These are phyloP conservation scores for Boletus reticulatus DNA, from an alignment of 768 basidiomycete species.

Conservation along the genomic window DNA sequence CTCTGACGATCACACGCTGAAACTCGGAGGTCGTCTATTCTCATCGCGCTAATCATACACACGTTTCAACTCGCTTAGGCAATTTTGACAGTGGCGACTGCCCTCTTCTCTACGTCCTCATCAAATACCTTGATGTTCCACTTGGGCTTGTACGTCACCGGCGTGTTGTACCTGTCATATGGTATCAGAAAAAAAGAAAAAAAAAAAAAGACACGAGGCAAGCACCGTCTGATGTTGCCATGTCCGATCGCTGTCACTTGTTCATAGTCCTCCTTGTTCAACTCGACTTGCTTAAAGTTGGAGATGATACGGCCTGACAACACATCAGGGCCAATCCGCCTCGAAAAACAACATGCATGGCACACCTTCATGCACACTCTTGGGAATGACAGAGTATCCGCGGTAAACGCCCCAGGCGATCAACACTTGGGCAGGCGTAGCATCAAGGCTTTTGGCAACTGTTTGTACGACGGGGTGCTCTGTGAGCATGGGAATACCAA, in stretches of 20 bases:
- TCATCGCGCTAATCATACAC: slow-evolving; percentile 1
- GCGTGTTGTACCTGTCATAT: slow-evolving; percentile 50
- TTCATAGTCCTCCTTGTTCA: slow-evolving; percentile 67
- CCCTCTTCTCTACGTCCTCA: slow-evolving; percentile 53
- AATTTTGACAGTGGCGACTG: slow-evolving; percentile 33
- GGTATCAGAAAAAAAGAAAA: background rate
- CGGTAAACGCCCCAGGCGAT: slow-evolving; percentile 77
- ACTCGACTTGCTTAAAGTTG: slow-evolving; percentile 74
- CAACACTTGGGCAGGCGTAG: slow-evolving; percentile 77
- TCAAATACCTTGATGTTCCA: slow-evolving; percentile 78
- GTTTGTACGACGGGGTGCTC: slow-evolving; percentile 60
- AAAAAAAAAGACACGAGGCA: background rate
- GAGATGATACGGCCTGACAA: slow-evolving; percentile 57
- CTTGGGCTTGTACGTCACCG: slow-evolving; percentile 51
- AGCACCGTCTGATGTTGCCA: slow-evolving; percentile 35
- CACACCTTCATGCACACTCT: slow-evolving; percentile 64
- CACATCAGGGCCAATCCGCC: background rate
- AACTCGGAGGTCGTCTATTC: background rate
- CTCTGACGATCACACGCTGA: background rate
- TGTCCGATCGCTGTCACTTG: slow-evolving; percentile 40
- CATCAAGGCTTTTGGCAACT: slow-evolving; percentile 60
- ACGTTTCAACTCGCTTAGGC: slow-evolving; percentile 12
- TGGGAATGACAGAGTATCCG: slow-evolving; percentile 83
- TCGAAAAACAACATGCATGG: background rate
- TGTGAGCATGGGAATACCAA: slow-evolving; percentile 62